Conservation (phyloP, 2,329 filamentous ascomycete genomes). For the Diaporthe citri region DNA sequence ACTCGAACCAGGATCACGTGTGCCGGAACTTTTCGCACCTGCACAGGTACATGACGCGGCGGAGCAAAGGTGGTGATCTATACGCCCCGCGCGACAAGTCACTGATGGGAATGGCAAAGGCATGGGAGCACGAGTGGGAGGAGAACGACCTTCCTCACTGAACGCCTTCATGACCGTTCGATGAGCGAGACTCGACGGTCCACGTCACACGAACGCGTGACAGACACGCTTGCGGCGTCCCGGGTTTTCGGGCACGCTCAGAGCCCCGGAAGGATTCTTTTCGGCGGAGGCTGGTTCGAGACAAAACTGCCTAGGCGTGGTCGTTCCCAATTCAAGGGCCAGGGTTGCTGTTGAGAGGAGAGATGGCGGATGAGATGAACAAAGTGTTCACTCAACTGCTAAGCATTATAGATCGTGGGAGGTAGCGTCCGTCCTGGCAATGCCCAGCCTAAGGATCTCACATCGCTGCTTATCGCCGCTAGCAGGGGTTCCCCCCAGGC, state of each 20-base stretch:
- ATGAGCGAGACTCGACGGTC: no score
- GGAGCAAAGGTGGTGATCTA: slow-evolving; percentile 31
- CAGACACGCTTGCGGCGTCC: neutral
- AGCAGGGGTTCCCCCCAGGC: neutral
- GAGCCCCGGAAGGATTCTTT: neutral
- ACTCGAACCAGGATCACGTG: slow-evolving; percentile 44
- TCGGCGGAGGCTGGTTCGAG: neutral
- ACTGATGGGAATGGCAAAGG: slow-evolving; percentile 32
- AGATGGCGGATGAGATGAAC: neutral
- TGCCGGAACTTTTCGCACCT: slow-evolving; percentile 42
- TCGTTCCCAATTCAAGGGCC: neutral
- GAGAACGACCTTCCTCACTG: slow-evolving; percentile 23
- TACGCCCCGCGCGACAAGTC: slow-evolving; percentile 34
- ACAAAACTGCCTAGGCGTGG: neutral
- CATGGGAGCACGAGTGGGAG: slow-evolving; percentile 32
- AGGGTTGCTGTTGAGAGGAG: neutral
- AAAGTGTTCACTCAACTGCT: neutral
- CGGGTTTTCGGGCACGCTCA: neutral
- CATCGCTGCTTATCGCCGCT: slow-evolving; percentile 10
- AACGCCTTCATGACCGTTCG: neutral
- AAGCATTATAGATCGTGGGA: neutral
- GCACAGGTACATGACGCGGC: slow-evolving; percentile 32
- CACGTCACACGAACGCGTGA: neutral
- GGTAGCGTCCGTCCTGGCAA: neutral
- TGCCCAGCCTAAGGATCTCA: neutral